Conservation (phyloP, 1,284 basidiomycete species). For the Trametes hirsuta region DNA sequence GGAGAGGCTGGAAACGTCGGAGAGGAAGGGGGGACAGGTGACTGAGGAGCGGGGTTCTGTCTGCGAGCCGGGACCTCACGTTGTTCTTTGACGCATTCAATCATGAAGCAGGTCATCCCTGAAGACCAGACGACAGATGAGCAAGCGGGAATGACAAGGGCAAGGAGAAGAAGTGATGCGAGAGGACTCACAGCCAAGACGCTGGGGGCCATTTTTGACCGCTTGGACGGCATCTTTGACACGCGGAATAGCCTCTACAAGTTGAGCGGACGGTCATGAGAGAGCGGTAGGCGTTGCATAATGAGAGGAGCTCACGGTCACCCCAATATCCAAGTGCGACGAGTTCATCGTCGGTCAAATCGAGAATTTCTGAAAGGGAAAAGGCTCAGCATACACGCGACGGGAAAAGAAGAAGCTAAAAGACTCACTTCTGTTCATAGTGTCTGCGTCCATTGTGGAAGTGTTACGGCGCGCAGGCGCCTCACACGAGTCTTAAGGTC, state of each 20-base stretch:
- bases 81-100: too few species aligned
- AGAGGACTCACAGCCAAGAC: too few species aligned
- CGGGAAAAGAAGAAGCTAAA: background rate
- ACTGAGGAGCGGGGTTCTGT: background rate
- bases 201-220: background rate
- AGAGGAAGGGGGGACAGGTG: background rate
- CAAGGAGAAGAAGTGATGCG: too few species aligned
- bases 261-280: background rate
- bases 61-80: too few species aligned
- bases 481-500: too few species aligned
- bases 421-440: background rate
- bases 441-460: background rate
- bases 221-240: background rate
- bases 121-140: too few species aligned
- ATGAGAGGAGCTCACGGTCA: background rate
- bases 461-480: background rate
- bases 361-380: background rate
- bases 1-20: constrained; percentile 24
- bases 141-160: too few species aligned
- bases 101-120: too few species aligned
- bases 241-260: background rate
- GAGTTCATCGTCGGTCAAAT: background rate
- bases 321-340: background rate
- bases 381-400: background rate
- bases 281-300: background rate